These are phyloP conservation scores for Sporormia fimetaria DNA, from an alignment of 495 filamentous ascomycete species.

Conservation along the genomic window DNA sequence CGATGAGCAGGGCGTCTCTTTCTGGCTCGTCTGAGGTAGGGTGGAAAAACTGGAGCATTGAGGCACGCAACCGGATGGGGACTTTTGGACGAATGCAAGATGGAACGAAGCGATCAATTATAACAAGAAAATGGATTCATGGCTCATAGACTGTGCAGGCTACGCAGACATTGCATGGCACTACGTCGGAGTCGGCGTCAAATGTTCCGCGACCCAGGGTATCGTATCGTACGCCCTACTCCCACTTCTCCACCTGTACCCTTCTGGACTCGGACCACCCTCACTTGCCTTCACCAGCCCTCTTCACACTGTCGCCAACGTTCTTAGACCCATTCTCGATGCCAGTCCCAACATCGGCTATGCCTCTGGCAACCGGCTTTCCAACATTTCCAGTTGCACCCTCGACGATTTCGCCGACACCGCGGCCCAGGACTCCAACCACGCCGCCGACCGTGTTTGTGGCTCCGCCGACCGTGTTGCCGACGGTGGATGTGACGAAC, in stretches of 20 bases:
- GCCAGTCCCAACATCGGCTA: constrained; percentile 49
- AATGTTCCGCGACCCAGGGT: not conserved
- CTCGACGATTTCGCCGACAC: constrained; percentile 49
- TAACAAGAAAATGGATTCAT: too few relatives aligned
- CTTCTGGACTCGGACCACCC: not conserved
- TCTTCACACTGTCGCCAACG: constrained; percentile 53
- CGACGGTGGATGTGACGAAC: constrained; percentile 32
- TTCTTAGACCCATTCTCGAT: constrained; percentile 46
- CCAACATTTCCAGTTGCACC: constrained; percentile 52
- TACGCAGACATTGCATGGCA: too few relatives aligned
- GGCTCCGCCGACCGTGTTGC: constrained; percentile 40
- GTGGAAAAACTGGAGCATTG: too few relatives aligned
- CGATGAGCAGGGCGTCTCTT: too few relatives aligned
- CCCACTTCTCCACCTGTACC: not conserved
- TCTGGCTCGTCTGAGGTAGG: too few relatives aligned
- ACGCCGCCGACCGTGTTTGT: constrained; percentile 59
- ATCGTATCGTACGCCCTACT: not conserved
- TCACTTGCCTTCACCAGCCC: constrained; percentile 57
- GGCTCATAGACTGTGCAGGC: too few relatives aligned
- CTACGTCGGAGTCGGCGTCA: too few relatives aligned
- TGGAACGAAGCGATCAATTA: too few relatives aligned
- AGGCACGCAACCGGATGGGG: too few relatives aligned
- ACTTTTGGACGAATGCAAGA: too few relatives aligned
- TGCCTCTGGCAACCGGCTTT: constrained; percentile 52
- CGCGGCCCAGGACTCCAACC: constrained; percentile 54